phyloP scores from a whole-genome alignment of 139 green algal genomes.

The Chlorella sp. region DNA sequence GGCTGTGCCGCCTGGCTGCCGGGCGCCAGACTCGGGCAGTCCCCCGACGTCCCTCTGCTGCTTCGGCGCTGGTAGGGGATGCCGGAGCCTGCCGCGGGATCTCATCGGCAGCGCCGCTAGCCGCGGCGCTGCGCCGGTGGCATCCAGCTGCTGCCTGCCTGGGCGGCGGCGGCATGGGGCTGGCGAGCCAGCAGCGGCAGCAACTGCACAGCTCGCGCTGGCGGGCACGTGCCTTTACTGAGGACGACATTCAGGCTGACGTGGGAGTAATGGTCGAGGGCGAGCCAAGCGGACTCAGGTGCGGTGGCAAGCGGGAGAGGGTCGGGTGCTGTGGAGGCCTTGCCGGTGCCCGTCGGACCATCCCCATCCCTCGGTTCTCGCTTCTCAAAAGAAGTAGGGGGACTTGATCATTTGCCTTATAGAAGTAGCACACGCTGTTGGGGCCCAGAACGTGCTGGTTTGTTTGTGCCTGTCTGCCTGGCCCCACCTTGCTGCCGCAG shows the following conservation, averaged over 20 bases:
- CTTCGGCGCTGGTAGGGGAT: not conserved
- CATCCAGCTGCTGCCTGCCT: not conserved
- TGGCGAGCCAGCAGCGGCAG: not conserved
- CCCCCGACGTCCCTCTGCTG: too few relatives aligned
- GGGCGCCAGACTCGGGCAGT: not conserved
- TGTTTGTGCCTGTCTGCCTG: too few relatives aligned
- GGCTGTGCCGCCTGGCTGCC: not conserved
- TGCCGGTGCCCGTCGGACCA: not conserved
- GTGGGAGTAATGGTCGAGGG: constrained; percentile 71
- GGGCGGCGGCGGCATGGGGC: not conserved
- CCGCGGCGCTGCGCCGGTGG: not conserved
- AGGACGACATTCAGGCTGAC: constrained; percentile 36
- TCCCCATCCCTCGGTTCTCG: not conserved
- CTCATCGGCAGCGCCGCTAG: not conserved
- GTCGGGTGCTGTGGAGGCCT: not conserved
- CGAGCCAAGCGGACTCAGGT: constrained; percentile 33
- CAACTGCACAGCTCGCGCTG: constrained; percentile 1
- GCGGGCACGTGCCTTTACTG: constrained; percentile 13
- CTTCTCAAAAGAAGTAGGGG: not conserved
- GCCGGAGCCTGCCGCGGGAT: too few relatives aligned
- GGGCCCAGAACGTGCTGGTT: too few relatives aligned
- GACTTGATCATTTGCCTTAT: not conserved
- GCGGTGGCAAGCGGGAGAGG: not conserved
- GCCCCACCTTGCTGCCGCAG: not conserved
- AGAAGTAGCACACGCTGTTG: too few relatives aligned